phyloP scores from a whole-genome alignment of 1,284 basidiomycete genomes.

The Hypsizygus ulmarius region DNA sequence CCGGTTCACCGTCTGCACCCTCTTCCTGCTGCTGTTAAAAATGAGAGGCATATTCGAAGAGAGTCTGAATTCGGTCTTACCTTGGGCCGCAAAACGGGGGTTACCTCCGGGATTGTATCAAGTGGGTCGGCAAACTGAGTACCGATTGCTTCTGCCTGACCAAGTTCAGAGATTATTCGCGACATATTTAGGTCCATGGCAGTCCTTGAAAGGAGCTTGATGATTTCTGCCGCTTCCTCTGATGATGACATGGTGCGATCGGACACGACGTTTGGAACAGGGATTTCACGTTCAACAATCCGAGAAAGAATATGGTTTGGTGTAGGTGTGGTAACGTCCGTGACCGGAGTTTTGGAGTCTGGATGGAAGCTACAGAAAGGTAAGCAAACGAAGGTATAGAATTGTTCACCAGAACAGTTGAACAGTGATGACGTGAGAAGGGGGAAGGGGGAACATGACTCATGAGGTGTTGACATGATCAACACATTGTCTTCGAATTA shows the following conservation, averaged over 20 bases:
- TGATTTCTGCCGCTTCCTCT: slow-evolving; percentile 53
- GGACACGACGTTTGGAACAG: slow-evolving; percentile 52
- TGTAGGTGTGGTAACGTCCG: slow-evolving; percentile 16
- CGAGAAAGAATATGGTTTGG: slow-evolving; percentile 44
- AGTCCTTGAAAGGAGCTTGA: slow-evolving; percentile 54
- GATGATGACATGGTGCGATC: slow-evolving; percentile 54
- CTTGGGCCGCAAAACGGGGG: slow-evolving; percentile 43
- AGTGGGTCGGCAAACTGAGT: slow-evolving; percentile 41
- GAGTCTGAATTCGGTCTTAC: slow-evolving; percentile 14
- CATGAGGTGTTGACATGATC: no score
- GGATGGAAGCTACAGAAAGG: slow-evolving; percentile 36
- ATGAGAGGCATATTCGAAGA: slow-evolving; percentile 1
- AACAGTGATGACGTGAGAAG: not conserved
- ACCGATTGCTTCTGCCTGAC: slow-evolving; percentile 49
- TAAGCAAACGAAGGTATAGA: slow-evolving; percentile 2
- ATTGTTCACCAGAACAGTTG: not conserved
- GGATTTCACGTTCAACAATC: slow-evolving; percentile 49
- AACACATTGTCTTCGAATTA: no score
- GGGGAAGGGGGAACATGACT: not conserved
- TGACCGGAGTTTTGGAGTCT: slow-evolving; percentile 26
- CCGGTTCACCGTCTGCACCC: slow-evolving; percentile 24
- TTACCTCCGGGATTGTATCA: slow-evolving; percentile 54
- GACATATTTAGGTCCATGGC: slow-evolving; percentile 56
- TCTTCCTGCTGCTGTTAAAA: slow-evolving; percentile 16
- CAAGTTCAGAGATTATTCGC: slow-evolving; percentile 54